A percentile compares a stretch with the other conserved stretches of the same genome.
Conservation (phyloP, 805 yeast species). For the Starmera quercuum region DNA sequence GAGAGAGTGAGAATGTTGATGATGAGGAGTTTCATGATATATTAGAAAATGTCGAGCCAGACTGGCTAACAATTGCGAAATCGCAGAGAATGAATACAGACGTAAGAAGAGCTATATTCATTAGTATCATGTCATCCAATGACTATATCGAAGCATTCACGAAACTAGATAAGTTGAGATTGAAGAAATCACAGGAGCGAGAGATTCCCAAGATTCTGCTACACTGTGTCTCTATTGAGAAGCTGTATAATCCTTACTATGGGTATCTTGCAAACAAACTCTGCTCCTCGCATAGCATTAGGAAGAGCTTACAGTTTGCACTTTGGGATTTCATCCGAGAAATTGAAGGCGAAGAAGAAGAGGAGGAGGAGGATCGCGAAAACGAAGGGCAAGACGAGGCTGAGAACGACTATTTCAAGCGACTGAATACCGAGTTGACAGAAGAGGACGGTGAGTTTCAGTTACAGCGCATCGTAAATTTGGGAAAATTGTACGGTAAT, state of each 20-base stretch:
- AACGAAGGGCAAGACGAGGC: slow-evolving; percentile 26
- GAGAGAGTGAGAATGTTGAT: slow-evolving; percentile 14
- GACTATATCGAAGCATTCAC: slow-evolving; percentile 86
- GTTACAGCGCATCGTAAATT: slow-evolving; percentile 54
- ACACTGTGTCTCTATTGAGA: slow-evolving; percentile 82
- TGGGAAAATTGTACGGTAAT: slow-evolving; percentile 76
- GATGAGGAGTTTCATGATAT: slow-evolving; percentile 11
- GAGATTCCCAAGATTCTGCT: slow-evolving; percentile 82
- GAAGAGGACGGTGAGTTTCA: slow-evolving; percentile 45
- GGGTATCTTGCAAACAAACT: slow-evolving; percentile 70
- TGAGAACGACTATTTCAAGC: slow-evolving; percentile 21
- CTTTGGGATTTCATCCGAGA: slow-evolving; percentile 82
- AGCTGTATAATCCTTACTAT: slow-evolving; percentile 84
- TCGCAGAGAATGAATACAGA: slow-evolving; percentile 93
- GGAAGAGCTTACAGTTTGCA: slow-evolving; percentile 81
- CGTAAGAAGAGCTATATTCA: slow-evolving; percentile 85
- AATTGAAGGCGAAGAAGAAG: slow-evolving; percentile 48
- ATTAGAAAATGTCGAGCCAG: slow-evolving; percentile 38
- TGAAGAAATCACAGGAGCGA: slow-evolving; percentile 73
- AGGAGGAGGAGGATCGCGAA: slow-evolving; percentile 23
- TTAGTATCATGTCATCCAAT: slow-evolving; percentile 91
- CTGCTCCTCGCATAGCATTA: slow-evolving; percentile 64
- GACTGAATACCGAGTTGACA: slow-evolving; percentile 21
- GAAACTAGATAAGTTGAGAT: slow-evolving; percentile 68
- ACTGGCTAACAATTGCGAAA: slow-evolving; percentile 83